Evolutionary conservation across 352 stramenopile species (phyloP).

Genomic region (Phytophthora tentaculata): DNA sequence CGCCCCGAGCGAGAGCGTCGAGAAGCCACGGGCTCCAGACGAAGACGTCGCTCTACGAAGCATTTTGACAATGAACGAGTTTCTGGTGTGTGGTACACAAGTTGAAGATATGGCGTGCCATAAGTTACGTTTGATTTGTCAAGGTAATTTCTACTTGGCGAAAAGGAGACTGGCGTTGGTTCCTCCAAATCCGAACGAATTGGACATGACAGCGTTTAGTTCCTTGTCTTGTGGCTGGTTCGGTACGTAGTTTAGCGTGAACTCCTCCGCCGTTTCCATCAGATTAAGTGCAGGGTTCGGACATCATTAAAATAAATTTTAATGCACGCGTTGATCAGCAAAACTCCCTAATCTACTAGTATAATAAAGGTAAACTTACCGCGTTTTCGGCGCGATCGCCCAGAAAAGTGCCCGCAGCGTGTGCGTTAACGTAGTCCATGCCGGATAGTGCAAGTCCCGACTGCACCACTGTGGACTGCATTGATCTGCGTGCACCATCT

Average conservation of each 20-base stretch:
- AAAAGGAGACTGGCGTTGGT: slow-evolving; percentile 93
- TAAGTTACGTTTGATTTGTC: too few relatives aligned
- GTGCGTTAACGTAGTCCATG: slow-evolving; percentile 98
- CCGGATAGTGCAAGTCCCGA: slow-evolving; percentile 74
- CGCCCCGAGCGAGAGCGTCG: slow-evolving; percentile 70
- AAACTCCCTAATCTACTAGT: not conserved
- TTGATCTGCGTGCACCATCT: slow-evolving; percentile 83
- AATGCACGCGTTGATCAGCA: slow-evolving; percentile 6
- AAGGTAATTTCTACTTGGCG: slow-evolving; percentile 48
- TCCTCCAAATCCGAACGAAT: slow-evolving; percentile 98
- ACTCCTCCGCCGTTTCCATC: slow-evolving; percentile 64
- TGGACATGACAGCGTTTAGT: slow-evolving; percentile 88
- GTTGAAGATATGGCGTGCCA: not conserved
- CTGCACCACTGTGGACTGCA: slow-evolving; percentile 90
- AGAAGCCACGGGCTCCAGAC: slow-evolving; percentile 45
- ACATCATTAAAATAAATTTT: not conserved
- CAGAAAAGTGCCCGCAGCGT: slow-evolving; percentile 97
- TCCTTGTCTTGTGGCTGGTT: slow-evolving; percentile 72
- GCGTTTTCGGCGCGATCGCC: slow-evolving; percentile 95
- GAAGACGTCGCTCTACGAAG: slow-evolving; percentile 17
- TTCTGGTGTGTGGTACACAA: slow-evolving; percentile 17
- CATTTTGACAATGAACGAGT: slow-evolving; percentile 18
- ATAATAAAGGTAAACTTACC: too few relatives aligned
- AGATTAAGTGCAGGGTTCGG: slow-evolving; percentile 94
- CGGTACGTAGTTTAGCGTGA: slow-evolving; percentile 89